phyloP scores from a whole-genome alignment of 73 alveolate species.

The Paraurostyla sp. region DNA sequence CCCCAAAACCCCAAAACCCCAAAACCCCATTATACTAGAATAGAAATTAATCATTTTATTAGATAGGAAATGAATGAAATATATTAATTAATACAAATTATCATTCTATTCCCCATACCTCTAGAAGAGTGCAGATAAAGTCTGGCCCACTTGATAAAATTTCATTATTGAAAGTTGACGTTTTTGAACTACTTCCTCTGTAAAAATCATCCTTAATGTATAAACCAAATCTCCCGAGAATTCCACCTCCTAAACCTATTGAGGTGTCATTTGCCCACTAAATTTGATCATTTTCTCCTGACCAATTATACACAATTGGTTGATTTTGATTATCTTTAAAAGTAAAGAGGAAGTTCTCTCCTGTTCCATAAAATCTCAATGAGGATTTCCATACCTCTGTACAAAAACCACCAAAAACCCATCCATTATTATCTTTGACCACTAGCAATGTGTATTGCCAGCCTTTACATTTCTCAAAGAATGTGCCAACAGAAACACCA shows the following conservation, averaged over 20 bases:
- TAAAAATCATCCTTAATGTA: constrained; percentile 52
- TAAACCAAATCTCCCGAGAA: constrained; percentile 65
- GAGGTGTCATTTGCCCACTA: constrained; percentile 55
- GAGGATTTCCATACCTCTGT: constrained; percentile 52
- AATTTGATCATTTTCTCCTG: constrained; percentile 64
- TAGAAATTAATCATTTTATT: no score
- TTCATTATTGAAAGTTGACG: constrained; percentile 36
- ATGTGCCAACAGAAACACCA: constrained; percentile 67
- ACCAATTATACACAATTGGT: constrained; percentile 54
- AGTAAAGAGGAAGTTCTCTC: constrained; percentile 71
- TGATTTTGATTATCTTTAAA: constrained; percentile 56
- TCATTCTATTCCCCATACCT: constrained; percentile 73
- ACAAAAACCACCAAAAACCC: constrained; percentile 62
- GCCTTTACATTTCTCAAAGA: constrained; percentile 52
- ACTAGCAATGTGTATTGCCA: constrained; percentile 22
- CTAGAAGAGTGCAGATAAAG: constrained; percentile 34
- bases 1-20: no score
- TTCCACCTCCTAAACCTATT: constrained; percentile 70
- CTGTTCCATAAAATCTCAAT: constrained; percentile 66
- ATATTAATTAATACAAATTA: not conserved
- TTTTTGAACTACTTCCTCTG: constrained; percentile 47
- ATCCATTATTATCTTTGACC: constrained; percentile 62
- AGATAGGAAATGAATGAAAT: no score
- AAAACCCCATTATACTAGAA: no score
- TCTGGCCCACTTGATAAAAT: constrained; percentile 36